phyloP scores from a whole-genome alignment of 179 eudicot genomes.

The Beta lomatogona region DNA sequence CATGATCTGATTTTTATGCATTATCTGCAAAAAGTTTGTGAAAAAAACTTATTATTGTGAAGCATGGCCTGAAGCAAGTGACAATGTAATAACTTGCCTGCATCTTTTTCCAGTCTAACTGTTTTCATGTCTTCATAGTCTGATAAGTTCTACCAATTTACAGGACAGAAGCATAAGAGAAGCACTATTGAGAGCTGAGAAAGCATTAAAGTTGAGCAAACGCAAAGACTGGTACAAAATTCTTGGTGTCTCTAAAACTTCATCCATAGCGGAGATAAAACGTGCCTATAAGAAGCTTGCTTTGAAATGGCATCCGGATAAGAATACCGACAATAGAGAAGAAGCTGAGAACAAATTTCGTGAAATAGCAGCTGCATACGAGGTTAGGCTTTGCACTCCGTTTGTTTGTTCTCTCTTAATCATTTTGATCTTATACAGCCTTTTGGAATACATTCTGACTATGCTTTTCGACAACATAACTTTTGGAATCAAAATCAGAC shows the following conservation, averaged over 20 bases:
- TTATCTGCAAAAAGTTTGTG: background rate
- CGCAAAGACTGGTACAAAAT: slow-evolving; percentile 99
- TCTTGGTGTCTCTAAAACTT: slow-evolving; percentile 75
- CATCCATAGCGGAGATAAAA: slow-evolving; percentile 75
- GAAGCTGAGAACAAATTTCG: slow-evolving; percentile 85
- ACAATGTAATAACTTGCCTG: background rate
- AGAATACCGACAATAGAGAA: slow-evolving; percentile 82
- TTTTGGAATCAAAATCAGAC: background rate
- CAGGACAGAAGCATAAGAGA: slow-evolving; percentile 83
- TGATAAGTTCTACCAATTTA: slow-evolving; percentile 1
- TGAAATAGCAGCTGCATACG: slow-evolving; percentile 94
- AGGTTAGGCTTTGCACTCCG: slow-evolving; percentile 45
- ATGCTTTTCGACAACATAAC: background rate
- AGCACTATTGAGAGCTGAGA: slow-evolving; percentile 74
- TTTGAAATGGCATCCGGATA: slow-evolving; percentile 98
- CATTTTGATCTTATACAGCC: background rate
- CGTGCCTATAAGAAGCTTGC: slow-evolving; percentile 90
- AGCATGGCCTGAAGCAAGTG: background rate
- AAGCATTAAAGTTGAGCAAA: slow-evolving; percentile 80
- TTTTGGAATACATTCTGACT: background rate
- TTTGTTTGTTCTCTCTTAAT: background rate
- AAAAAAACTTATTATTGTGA: background rate
- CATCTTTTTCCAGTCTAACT: background rate
- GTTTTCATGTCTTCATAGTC: background rate
- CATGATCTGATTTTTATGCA: background rate